phyloP scores from a whole-genome alignment of 192 early-diverging fungal genomes.

The Coemansia sp. region DNA sequence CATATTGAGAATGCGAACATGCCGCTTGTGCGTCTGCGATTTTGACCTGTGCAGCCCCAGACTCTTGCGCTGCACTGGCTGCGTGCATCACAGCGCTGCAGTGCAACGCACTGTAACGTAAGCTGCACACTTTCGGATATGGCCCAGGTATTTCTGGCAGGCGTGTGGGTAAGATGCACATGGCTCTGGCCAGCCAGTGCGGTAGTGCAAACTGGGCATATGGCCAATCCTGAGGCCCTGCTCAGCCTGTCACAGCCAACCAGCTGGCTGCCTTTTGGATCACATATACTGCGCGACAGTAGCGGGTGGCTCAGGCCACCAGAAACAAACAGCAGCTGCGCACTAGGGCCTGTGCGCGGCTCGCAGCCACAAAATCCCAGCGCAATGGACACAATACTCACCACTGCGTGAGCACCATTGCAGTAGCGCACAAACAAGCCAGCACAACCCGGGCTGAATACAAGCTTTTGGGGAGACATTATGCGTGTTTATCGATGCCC shows the following conservation, averaged over 20 bases:
- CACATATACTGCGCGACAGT: not conserved
- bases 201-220: too few species aligned
- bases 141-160: not conserved
- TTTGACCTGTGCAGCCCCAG: not conserved
- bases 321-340: not conserved
- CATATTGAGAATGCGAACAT: not conserved
- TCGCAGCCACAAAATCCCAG: constrained; percentile 2
- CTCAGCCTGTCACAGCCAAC: not conserved
- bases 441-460: constrained; percentile 1
- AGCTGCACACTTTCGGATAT: not conserved
- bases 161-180: not conserved
- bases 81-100: not conserved
- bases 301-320: not conserved
- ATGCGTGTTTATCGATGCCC: not conserved
- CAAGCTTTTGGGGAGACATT: not conserved
- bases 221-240: too few species aligned
- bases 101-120: not conserved
- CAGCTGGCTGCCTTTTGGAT: not conserved
- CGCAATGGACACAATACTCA: not conserved
- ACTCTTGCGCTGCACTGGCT: not conserved
- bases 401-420: not conserved
- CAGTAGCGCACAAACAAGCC: not conserved
- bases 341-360: not conserved
- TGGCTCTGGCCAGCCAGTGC: too few species aligned
- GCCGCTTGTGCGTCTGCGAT: not conserved